phyloP scores from a whole-genome alignment of 2,329 filamentous ascomycete species.

The Neonectria sp. region DNA sequence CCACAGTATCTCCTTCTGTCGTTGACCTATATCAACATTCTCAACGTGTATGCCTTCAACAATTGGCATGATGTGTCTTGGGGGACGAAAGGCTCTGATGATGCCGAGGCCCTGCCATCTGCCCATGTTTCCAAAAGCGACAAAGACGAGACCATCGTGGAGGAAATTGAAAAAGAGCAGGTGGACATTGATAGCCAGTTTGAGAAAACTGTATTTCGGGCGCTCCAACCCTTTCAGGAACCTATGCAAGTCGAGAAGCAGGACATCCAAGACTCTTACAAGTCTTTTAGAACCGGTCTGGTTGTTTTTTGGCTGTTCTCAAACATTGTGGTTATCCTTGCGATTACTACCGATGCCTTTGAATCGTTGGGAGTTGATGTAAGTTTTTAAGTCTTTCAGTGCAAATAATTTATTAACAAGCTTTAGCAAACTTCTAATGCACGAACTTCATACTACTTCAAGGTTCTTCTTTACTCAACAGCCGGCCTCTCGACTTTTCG shows the following conservation, averaged over 20 bases:
- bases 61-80: constrained; percentile 99
- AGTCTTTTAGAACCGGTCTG: constrained; percentile 95
- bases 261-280: constrained; percentile 95
- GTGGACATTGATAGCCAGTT: constrained; percentile 98
- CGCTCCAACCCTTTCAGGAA: constrained; percentile 83
- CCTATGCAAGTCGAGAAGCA: constrained; percentile 83
- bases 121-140: constrained; percentile 84
- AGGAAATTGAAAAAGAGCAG: constrained; percentile 95
- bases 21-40: constrained; percentile 97
- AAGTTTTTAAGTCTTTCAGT: neutral
- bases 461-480: constrained; percentile 88
- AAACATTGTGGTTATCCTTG: constrained; percentile 85
- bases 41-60: constrained; percentile 91
- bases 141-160: constrained; percentile 90
- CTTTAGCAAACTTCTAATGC: constrained; percentile 69
- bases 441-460: constrained; percentile 90
- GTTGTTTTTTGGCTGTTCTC: constrained; percentile 95
- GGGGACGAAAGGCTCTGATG: constrained; percentile 98
- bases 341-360: constrained; percentile 89
- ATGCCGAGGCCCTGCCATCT: constrained; percentile 89
- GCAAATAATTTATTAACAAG: neutral
- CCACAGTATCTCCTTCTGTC: constrained; percentile 90
- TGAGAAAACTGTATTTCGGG: constrained; percentile 93
- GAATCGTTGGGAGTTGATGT: constrained; percentile 82
- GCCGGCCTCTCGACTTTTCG: constrained; percentile 85